Conservation (phyloP, 2,329 filamentous ascomycete species). For the Leptographium wingfieldii region DNA sequence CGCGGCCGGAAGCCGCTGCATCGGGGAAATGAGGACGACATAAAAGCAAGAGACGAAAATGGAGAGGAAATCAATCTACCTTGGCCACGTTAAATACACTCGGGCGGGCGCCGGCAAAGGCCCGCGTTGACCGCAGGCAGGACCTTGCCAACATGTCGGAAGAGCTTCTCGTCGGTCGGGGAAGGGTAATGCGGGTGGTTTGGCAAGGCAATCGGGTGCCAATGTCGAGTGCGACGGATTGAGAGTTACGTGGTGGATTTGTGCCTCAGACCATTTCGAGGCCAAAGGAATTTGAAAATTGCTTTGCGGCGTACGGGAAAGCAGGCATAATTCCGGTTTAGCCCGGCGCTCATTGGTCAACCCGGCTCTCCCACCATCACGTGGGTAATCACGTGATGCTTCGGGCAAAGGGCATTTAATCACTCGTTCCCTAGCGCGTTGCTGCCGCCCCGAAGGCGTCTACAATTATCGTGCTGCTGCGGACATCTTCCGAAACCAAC, state of each 20-base stretch:
- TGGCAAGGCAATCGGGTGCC: constrained; percentile 26
- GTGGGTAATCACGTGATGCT: constrained; percentile 6
- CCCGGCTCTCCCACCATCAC: constrained; percentile 6
- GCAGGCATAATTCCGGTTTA: constrained; percentile 14
- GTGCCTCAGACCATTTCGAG: constrained; percentile 12
- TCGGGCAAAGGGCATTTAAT: constrained; percentile 7
- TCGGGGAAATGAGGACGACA: not conserved
- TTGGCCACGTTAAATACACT: constrained; percentile 58
- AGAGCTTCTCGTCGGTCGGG: constrained; percentile 28
- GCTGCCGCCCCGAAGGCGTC: not conserved
- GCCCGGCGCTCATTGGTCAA: constrained; percentile 15
- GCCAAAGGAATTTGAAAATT: constrained; percentile 5
- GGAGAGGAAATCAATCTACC: constrained; percentile 30
- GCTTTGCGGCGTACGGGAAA: constrained; percentile 2
- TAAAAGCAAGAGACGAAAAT: constrained; percentile 6
- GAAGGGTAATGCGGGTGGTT: constrained; percentile 20
- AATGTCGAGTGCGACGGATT: constrained; percentile 18
- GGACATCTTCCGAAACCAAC: too few species aligned
- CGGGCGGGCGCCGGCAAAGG: constrained; percentile 66
- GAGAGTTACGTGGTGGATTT: constrained; percentile 8
- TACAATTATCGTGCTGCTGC: not conserved
- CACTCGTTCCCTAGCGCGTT: not conserved
- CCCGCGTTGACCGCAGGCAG: constrained; percentile 77
- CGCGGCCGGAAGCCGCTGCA: not conserved
- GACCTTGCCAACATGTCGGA: constrained; percentile 87